These are phyloP conservation scores for Candida alai DNA, from an alignment of 805 yeast species.

Conservation along the genomic window DNA sequence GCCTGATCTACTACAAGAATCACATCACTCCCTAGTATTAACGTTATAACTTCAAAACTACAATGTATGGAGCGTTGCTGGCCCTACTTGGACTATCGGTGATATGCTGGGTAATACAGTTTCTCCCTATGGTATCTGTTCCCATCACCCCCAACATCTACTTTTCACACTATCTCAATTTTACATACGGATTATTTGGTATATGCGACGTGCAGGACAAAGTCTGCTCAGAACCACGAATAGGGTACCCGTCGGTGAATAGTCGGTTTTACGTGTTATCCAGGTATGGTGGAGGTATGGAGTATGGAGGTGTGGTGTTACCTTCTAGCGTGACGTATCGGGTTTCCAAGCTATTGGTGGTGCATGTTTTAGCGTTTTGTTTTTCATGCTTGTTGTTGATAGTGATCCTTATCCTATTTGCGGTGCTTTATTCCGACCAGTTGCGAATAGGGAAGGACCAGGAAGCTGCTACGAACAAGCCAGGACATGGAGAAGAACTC, in stretches of 20 bases:
- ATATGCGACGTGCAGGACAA: slow-evolving; percentile 27
- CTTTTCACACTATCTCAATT: slow-evolving; percentile 28
- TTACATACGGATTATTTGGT: slow-evolving; percentile 44
- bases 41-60: no score
- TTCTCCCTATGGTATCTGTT: slow-evolving; percentile 39
- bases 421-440: slow-evolving; percentile 6
- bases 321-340: slow-evolving; percentile 39
- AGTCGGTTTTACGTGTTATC: slow-evolving; percentile 12
- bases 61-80: slow-evolving; percentile 31
- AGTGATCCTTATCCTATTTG: slow-evolving; percentile 10
- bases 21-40: no score
- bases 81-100: slow-evolving; percentile 27
- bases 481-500: no score
- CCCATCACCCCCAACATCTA: slow-evolving; percentile 35
- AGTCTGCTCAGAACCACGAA: slow-evolving; percentile 29
- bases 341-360: slow-evolving; percentile 38
- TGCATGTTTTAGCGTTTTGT: slow-evolving; percentile 38
- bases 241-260: slow-evolving; percentile 33
- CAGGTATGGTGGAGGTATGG: slow-evolving; percentile 6
- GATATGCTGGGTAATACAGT: slow-evolving; percentile 24
- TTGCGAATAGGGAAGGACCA: background rate
- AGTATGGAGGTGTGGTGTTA: slow-evolving; percentile 25
- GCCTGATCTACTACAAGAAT: no score
- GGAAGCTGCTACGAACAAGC: background rate
- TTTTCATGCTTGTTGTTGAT: slow-evolving; percentile 21